Evolutionary conservation across 139 green algal species (phyloP).

Genomic region (Picochlorum sp.): DNA sequence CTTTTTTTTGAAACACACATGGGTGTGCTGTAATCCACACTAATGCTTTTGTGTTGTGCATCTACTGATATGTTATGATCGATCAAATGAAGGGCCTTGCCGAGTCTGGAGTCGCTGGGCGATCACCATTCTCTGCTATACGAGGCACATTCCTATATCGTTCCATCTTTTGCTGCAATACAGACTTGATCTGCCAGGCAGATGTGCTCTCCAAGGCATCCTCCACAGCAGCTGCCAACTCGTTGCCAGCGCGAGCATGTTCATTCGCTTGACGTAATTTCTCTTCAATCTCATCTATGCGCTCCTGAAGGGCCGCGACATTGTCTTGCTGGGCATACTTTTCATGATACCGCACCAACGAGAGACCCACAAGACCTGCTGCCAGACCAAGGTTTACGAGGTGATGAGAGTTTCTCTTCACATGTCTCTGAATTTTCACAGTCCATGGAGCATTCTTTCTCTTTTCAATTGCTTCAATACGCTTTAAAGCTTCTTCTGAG

Average conservation of each 20-base stretch:
- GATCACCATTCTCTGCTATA: no score
- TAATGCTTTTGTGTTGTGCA: no score
- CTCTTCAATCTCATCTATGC: neutral
- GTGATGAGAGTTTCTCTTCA: constrained; percentile 14
- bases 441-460: neutral
- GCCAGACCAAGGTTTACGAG: constrained; percentile 30
- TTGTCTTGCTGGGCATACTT: constrained; percentile 22
- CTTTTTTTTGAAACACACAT: no score
- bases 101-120: no score
- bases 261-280: neutral
- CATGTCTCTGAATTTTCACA: constrained; percentile 12
- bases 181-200: no score
- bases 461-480: constrained; percentile 28
- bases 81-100: no score
- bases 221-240: neutral
- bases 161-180: no score
- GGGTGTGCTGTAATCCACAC: no score
- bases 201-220: neutral
- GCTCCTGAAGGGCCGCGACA: neutral
- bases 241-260: neutral
- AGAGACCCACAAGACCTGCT: constrained; percentile 31
- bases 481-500: constrained; percentile 25
- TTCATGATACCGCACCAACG: constrained; percentile 23
- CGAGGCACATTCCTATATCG: no score
- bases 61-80: no score